These are phyloP conservation scores for Clitopilus hobsonii DNA, from an alignment of 768 basidiomycete species.

Conservation along the genomic window DNA sequence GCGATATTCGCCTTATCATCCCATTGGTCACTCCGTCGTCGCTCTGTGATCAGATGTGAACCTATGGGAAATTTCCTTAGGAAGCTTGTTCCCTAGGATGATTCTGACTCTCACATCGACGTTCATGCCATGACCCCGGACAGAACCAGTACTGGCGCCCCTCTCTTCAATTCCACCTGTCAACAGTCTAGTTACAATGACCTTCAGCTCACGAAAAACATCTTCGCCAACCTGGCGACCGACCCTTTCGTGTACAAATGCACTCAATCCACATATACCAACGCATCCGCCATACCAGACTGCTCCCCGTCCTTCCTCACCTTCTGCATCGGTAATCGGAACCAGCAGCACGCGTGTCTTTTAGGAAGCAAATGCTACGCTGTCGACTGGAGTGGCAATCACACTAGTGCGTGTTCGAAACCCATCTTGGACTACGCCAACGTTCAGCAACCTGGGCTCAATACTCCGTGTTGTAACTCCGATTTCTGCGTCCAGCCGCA, in stretches of 20 bases:
- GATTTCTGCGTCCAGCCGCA: neutral
- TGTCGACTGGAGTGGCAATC: neutral
- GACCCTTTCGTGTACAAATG: neutral
- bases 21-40: no score
- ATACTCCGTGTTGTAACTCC: neutral
- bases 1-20: no score
- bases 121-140: neutral
- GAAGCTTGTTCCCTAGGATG: no score
- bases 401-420: neutral
- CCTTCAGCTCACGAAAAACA: neutral
- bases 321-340: neutral
- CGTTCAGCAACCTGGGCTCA: neutral
- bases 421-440: neutral
- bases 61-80: no score
- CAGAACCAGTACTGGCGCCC: neutral
- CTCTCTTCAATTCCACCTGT: neutral
- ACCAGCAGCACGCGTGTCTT: neutral
- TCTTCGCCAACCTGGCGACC: neutral
- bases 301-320: neutral
- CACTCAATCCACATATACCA: neutral
- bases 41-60: no score
- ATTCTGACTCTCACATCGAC: no score
- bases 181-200: neutral
- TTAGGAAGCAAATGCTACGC: neutral
- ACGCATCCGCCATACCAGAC: neutral